These are phyloP conservation scores for Phyllosticta ampelicida DNA, from an alignment of 2,329 filamentous ascomycete species.

Conservation along the genomic window DNA sequence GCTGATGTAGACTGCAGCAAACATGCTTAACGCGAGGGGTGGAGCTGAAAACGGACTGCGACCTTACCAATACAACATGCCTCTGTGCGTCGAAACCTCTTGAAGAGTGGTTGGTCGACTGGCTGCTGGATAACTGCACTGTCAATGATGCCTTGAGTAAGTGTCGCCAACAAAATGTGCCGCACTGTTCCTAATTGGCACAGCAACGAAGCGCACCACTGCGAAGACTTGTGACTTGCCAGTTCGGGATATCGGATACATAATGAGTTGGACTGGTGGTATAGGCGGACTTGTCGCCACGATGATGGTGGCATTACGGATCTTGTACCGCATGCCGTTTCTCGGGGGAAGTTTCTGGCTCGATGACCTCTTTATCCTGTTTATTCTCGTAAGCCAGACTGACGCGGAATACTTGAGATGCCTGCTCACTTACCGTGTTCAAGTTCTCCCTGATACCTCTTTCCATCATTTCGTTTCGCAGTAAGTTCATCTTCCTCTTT, in stretches of 20 bases:
- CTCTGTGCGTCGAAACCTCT: neutral
- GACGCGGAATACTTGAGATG: neutral
- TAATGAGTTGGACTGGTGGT: slow-evolving; percentile 24
- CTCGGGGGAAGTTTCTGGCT: slow-evolving; percentile 24
- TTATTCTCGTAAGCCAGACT: slow-evolving; percentile 8
- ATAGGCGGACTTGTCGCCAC: slow-evolving; percentile 26
- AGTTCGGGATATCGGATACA: slow-evolving; percentile 24
- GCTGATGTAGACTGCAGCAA: neutral
- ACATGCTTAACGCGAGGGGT: neutral
- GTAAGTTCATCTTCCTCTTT: neutral
- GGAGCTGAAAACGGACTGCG: neutral
- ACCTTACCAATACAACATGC: neutral
- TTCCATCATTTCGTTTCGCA: slow-evolving; percentile 15
- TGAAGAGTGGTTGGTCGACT: neutral
- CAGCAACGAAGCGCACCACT: slow-evolving; percentile 35
- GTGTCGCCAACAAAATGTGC: neutral
- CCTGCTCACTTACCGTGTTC: neutral
- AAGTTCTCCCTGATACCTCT: slow-evolving; percentile 18
- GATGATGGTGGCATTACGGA: slow-evolving; percentile 24
- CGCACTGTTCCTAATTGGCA: neutral
- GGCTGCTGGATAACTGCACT: neutral
- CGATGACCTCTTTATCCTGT: slow-evolving; percentile 27
- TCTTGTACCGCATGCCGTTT: slow-evolving; percentile 26
- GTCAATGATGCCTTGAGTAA: slow-evolving; percentile 5
- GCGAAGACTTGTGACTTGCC: slow-evolving; percentile 29